These are phyloP conservation scores for Claviceps sp. DNA, from an alignment of 2,329 filamentous ascomycete genomes.

Conservation along the genomic window DNA sequence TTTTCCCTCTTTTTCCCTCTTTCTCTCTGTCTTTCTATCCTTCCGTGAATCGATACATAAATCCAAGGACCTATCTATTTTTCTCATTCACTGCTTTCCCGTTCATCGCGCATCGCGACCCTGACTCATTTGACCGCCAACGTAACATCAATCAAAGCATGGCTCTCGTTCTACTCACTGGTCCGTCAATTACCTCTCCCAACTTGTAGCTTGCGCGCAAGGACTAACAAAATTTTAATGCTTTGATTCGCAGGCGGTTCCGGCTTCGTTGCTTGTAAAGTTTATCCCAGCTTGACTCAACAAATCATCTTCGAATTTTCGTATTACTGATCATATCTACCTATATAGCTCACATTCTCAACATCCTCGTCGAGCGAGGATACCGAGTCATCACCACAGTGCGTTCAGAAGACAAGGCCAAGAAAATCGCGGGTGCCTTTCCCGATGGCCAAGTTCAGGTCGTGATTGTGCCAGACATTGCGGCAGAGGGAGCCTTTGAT, in stretches of 20 bases:
- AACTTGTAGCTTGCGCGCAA: neutral
- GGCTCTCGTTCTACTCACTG: neutral
- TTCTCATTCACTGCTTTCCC: too few species aligned
- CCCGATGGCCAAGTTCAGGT: slow-evolving; percentile 32
- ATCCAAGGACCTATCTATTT: too few species aligned
- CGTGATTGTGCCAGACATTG: slow-evolving; percentile 64
- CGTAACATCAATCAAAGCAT: neutral
- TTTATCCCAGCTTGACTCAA: too few species aligned
- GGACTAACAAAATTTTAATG: neutral
- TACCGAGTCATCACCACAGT: slow-evolving; percentile 44
- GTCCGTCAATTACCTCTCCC: neutral
- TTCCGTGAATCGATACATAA: neutral
- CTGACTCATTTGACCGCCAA: too few species aligned
- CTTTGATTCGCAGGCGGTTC: neutral
- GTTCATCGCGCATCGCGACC: too few species aligned
- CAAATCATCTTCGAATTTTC: neutral
- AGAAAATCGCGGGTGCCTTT: slow-evolving; percentile 36
- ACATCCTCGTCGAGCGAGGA: slow-evolving; percentile 36
- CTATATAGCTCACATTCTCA: slow-evolving; percentile 36
- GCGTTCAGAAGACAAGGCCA: slow-evolving; percentile 39
- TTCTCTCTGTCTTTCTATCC: neutral
- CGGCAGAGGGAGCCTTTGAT: slow-evolving; percentile 59
- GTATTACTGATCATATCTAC: neutral
- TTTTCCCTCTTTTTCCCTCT: neutral
- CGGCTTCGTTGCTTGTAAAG: neutral